Conservation (phyloP, 345 rosid genomes). For the Rhizophora apiculata region DNA sequence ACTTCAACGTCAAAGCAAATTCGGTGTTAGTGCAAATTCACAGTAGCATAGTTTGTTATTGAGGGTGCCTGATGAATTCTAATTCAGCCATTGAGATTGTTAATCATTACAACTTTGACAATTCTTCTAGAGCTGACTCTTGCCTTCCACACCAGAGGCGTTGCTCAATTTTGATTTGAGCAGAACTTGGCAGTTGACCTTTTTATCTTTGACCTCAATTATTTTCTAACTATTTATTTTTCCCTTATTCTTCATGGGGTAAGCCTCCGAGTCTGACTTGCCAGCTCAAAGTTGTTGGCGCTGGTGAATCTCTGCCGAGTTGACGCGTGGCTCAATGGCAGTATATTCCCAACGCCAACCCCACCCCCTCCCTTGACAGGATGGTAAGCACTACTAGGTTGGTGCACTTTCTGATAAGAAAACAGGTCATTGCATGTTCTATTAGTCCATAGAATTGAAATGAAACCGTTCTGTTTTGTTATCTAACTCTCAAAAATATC, state of each 20-base stretch:
- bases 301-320: not conserved
- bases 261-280: constrained; percentile 16
- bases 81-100: not conserved
- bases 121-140: not conserved
- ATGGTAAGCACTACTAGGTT: too few species aligned
- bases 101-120: not conserved
- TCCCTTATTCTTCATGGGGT: not conserved
- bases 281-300: not conserved
- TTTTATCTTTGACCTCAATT: not conserved
- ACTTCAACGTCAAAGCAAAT: constrained; percentile 1
- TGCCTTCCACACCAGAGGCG: not conserved
- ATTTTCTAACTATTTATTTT: not conserved
- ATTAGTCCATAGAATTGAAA: too few species aligned
- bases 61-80: not conserved
- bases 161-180: not conserved
- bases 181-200: not conserved
- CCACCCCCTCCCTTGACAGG: too few species aligned
- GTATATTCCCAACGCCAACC: too few species aligned
- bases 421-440: too few species aligned
- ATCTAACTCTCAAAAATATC: too few species aligned
- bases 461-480: too few species aligned
- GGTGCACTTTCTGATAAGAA: too few species aligned
- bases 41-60: not conserved
- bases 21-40: not conserved
- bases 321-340: constrained; percentile 2